Percentiles rank a stretch among this genome's conserved stretches.
Conservation (phyloP, 2,329 filamentous ascomycete genomes). For the Rosellinia necatrix region DNA sequence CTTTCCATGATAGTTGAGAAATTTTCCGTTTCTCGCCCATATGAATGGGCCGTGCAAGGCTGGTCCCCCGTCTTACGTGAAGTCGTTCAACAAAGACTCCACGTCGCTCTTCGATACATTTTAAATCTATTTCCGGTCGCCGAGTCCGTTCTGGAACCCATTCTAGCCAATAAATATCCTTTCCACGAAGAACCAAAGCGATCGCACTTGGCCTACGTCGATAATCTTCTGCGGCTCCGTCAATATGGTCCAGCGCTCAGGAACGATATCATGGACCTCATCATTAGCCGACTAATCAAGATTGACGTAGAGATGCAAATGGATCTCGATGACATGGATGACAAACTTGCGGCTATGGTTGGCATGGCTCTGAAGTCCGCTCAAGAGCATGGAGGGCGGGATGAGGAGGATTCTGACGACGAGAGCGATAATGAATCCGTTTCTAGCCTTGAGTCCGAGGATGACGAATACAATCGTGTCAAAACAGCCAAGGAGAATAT, state of each 20-base stretch:
- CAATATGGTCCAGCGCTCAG: constrained; percentile 78
- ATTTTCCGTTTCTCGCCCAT: constrained; percentile 62
- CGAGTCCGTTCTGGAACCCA: constrained; percentile 68
- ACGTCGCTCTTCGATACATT: constrained; percentile 75
- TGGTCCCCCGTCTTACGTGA: constrained; percentile 65
- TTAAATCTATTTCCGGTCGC: constrained; percentile 82
- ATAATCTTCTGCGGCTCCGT: constrained; percentile 78
- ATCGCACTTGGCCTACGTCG: constrained; percentile 84
- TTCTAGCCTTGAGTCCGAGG: constrained; percentile 69
- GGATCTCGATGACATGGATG: constrained; percentile 90
- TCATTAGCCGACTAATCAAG: constrained; percentile 86
- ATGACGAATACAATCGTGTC: constrained; percentile 67
- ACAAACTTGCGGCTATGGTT: constrained; percentile 79
- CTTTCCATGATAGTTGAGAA: constrained; percentile 81
- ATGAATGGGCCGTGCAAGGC: constrained; percentile 54
- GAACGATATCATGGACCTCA: constrained; percentile 78
- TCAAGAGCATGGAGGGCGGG: constrained; percentile 54
- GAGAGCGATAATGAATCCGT: constrained; percentile 75
- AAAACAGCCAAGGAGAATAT: constrained; percentile 80
- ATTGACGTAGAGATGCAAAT: constrained; percentile 95
- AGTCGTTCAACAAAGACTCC: constrained; percentile 73
- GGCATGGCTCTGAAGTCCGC: constrained; percentile 56
- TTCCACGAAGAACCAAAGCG: constrained; percentile 76
- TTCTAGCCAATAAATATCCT: constrained; percentile 73
- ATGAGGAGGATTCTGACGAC: constrained; percentile 56